Evolutionary conservation across 78 protist genomes (phyloP).

Genomic region (Salpingoeca rosetta): DNA sequence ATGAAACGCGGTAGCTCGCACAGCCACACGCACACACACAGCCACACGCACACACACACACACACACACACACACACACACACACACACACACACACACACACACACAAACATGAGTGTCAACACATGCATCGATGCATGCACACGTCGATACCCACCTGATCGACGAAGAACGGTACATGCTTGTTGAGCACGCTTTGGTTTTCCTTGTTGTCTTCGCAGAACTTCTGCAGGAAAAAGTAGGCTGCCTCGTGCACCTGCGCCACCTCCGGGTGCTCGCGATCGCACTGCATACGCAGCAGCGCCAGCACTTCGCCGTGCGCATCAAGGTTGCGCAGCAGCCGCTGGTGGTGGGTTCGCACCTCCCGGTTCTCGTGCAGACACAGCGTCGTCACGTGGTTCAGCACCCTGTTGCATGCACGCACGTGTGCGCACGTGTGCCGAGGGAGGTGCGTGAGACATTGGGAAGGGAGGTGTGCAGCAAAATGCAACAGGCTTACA

Average conservation of each 20-base stretch:
- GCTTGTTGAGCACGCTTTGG: neutral
- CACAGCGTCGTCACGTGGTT: neutral
- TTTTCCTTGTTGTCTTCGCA: slow-evolving; percentile 5
- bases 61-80: no score
- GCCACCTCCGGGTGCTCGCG: neutral
- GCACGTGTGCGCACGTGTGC: no score
- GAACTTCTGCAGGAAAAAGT: slow-evolving; percentile 15
- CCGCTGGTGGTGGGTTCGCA: slow-evolving; percentile 14
- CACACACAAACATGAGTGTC: no score
- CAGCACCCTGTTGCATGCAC: no score
- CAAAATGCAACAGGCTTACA: no score
- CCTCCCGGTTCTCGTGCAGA: neutral
- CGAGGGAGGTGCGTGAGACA: no score
- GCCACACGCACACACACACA: no score
- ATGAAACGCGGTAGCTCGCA: no score
- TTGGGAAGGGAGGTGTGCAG: no score
- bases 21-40: no score
- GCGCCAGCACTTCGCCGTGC: slow-evolving; percentile 15
- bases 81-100: no score
- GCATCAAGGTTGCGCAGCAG: slow-evolving; percentile 26
- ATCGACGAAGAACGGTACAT: slow-evolving; percentile 8
- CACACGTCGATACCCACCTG: neutral
- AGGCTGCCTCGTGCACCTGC: neutral
- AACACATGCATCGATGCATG: no score
- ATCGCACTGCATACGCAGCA: slow-evolving; percentile 8